Percentiles rank a stretch among this genome's conserved stretches.
phyloP scores from a whole-genome alignment of 2,329 filamentous ascomycete species.

The Beauveria sp. region DNA sequence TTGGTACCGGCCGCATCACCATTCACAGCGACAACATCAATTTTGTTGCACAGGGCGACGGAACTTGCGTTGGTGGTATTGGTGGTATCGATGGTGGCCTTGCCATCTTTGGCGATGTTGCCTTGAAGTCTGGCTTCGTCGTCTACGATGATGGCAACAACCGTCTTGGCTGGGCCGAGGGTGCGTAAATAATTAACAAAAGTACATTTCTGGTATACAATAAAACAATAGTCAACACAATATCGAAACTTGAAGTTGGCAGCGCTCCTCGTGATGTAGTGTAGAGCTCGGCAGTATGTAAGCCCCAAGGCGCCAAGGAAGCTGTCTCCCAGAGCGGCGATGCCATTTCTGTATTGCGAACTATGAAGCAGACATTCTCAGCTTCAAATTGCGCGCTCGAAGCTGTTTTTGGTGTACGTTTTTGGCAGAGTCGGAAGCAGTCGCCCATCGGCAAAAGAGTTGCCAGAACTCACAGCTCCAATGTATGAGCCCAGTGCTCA shows the following conservation, averaged over 20 bases:
- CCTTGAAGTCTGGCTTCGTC: conserved; percentile 54
- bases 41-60: not conserved
- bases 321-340: too few relatives aligned
- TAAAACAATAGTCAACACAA: not conserved
- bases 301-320: not conserved
- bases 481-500: too few relatives aligned
- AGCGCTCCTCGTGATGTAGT: not conserved
- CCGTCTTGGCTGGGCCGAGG: conserved; percentile 30
- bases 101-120: conserved; percentile 57
- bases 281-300: not conserved
- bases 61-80: conserved; percentile 57
- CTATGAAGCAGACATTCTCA: too few relatives aligned
- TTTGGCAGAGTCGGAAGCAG: too few relatives aligned
- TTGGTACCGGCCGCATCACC: conserved; percentile 49
- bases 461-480: too few relatives aligned
- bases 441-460: too few relatives aligned
- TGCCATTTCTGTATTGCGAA: too few relatives aligned
- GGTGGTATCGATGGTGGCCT: conserved; percentile 40
- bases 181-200: not conserved
- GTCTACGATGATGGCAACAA: conserved; percentile 49
- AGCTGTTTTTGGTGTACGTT: too few relatives aligned
- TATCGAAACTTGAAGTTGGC: not conserved
- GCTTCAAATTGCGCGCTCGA: too few relatives aligned
- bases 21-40: conserved; percentile 22
- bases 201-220: not conserved